These are phyloP conservation scores for Cantharellus anzutake DNA, from an alignment of 768 basidiomycete genomes.

Conservation along the genomic window DNA sequence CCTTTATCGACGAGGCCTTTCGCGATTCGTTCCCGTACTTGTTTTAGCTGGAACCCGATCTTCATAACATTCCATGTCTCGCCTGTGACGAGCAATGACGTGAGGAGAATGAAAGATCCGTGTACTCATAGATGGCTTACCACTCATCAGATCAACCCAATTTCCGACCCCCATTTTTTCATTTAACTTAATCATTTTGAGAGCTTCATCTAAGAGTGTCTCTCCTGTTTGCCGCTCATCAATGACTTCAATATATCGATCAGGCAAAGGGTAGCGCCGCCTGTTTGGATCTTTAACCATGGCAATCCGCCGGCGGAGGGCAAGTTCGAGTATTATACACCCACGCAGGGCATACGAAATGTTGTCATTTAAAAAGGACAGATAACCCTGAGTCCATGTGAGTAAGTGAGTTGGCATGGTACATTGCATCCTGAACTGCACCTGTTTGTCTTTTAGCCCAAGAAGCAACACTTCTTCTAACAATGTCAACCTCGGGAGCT, in stretches of 20 bases:
- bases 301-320: constrained; percentile 84
- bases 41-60: constrained; percentile 96
- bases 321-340: constrained; percentile 93
- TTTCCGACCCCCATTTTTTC: constrained; percentile 69
- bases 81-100: constrained; percentile 28
- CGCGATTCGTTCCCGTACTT: constrained; percentile 91
- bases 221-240: constrained; percentile 89
- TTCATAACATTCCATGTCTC: constrained; percentile 99
- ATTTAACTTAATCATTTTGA: constrained; percentile 76
- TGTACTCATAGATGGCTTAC: constrained; percentile 23
- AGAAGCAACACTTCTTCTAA: constrained; percentile 94
- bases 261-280: constrained; percentile 50
- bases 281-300: constrained; percentile 72
- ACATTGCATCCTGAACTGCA: constrained; percentile 15
- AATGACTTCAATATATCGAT: constrained; percentile 77
- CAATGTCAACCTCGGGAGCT: constrained; percentile 71
- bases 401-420: neutral
- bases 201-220: constrained; percentile 86
- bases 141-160: constrained; percentile 91
- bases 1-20: constrained; percentile 98
- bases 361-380: constrained; percentile 99
- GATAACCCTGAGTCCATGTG: constrained; percentile 46
- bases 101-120: neutral
- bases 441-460: constrained; percentile 93
- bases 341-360: constrained; percentile 98